Conservation (phyloP, 2,329 filamentous ascomycete species). For the Chaetomiaceae sp. region DNA sequence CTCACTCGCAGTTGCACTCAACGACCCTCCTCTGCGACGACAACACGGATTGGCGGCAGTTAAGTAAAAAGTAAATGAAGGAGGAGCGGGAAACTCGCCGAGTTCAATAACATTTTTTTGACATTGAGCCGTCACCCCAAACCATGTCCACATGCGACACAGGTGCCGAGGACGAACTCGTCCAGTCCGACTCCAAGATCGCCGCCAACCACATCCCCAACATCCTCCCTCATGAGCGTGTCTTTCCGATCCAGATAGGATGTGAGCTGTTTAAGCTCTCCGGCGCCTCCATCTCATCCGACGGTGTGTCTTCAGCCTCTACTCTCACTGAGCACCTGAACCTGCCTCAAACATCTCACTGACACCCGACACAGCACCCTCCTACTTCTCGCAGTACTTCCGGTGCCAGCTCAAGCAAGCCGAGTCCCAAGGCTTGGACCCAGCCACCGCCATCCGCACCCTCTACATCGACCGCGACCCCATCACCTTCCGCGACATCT, state of each 20-base stretch:
- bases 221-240: slow-evolving; percentile 64
- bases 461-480: slow-evolving; percentile 95
- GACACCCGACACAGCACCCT: slow-evolving; percentile 62
- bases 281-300: slow-evolving; percentile 67
- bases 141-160: slow-evolving; percentile 3
- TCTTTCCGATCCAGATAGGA: slow-evolving; percentile 72
- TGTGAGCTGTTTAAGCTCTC: slow-evolving; percentile 69
- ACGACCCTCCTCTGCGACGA: too few species aligned
- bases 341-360: not conserved
- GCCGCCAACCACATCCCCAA: slow-evolving; percentile 42
- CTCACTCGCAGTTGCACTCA: too few species aligned
- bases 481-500: slow-evolving; percentile 81
- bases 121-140: not conserved
- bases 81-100: too few species aligned
- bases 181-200: slow-evolving; percentile 6
- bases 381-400: slow-evolving; percentile 95
- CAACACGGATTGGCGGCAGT: too few species aligned
- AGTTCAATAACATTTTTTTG: not conserved
- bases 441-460: slow-evolving; percentile 58
- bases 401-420: slow-evolving; percentile 69
- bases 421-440: slow-evolving; percentile 54
- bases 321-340: too few species aligned
- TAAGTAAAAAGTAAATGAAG: too few species aligned
- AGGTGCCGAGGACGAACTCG: not conserved
- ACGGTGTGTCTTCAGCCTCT: slow-evolving; percentile 61